These are phyloP conservation scores for Annulohypoxylon moriforme DNA, from an alignment of 495 filamentous ascomycete species.

Conservation along the genomic window DNA sequence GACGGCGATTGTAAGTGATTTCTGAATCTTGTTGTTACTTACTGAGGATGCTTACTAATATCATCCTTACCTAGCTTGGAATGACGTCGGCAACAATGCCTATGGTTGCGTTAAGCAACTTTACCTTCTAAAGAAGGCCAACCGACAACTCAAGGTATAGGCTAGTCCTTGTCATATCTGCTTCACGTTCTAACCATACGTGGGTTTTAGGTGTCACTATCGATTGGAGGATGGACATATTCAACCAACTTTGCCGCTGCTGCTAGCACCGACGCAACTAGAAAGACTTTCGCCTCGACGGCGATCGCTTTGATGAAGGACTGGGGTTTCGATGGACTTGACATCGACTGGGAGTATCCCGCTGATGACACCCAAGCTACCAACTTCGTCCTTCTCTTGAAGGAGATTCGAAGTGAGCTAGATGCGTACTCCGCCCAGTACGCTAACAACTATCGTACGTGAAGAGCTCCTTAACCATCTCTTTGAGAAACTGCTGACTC, in stretches of 20 bases:
- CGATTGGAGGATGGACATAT: conserved; percentile 93
- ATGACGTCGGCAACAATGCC: conserved; percentile 68
- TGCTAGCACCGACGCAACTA: conserved; percentile 64
- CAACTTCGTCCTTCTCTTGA: conserved; percentile 78
- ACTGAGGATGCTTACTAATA: conserved; percentile 24
- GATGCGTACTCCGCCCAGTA: conserved; percentile 68
- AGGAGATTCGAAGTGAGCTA: conserved; percentile 70
- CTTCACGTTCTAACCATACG: neutral
- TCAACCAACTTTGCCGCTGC: conserved; percentile 80
- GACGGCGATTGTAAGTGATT: conserved; percentile 53
- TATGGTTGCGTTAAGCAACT: conserved; percentile 91
- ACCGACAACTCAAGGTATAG: conserved; percentile 78
- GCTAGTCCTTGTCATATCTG: neutral
- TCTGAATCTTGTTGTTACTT: neutral
- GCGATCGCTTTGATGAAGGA: conserved; percentile 74
- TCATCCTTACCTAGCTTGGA: conserved; percentile 54
- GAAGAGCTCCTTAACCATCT: neutral
- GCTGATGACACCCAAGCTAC: conserved; percentile 67
- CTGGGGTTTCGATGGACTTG: conserved; percentile 62
- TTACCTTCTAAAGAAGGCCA: conserved; percentile 82
- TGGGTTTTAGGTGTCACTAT: conserved; percentile 77
- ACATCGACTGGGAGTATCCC: conserved; percentile 68
- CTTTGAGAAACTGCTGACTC: neutral
- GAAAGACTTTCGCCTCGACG: conserved; percentile 71
- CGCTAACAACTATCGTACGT: conserved; percentile 55